phyloP scores from a whole-genome alignment of 2,329 filamentous ascomycete genomes.

The Fonsecaea multimorphosa region DNA sequence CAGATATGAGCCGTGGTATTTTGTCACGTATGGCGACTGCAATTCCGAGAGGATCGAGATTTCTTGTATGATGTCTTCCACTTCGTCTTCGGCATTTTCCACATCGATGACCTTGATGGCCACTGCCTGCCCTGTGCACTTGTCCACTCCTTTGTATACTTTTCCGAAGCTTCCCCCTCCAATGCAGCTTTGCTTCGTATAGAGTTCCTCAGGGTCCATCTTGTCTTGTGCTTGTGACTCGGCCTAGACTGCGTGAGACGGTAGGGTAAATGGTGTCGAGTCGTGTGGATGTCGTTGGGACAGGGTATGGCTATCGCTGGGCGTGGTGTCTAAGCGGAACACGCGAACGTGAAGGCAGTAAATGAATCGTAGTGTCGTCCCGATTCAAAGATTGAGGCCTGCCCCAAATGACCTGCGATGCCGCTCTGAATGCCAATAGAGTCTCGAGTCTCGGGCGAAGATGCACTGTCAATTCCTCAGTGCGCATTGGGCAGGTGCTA shows the following conservation, averaged over 20 bases:
- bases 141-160: constrained; percentile 98
- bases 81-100: constrained; percentile 97
- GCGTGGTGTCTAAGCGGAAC: background rate
- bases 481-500: constrained; percentile 25
- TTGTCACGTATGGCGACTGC: constrained; percentile 94
- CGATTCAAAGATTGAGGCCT: background rate
- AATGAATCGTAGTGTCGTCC: background rate
- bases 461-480: constrained; percentile 28
- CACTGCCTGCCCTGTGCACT: constrained; percentile 87
- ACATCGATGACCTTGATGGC: constrained; percentile 99
- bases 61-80: constrained; percentile 99
- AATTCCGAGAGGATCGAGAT: constrained; percentile 96
- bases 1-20: constrained; percentile 96
- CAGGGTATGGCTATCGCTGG: background rate
- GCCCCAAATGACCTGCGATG: background rate
- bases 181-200: constrained; percentile 91
- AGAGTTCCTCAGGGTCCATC: constrained; percentile 86
- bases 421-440: background rate
- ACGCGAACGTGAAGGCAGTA: background rate
- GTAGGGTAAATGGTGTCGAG: background rate
- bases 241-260: background rate
- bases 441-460: background rate
- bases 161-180: constrained; percentile 98
- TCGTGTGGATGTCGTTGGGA: background rate
- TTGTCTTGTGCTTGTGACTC: background rate